These are phyloP conservation scores for Aquilaria sinensis DNA, from an alignment of 345 rosid species.

Conservation along the genomic window DNA sequence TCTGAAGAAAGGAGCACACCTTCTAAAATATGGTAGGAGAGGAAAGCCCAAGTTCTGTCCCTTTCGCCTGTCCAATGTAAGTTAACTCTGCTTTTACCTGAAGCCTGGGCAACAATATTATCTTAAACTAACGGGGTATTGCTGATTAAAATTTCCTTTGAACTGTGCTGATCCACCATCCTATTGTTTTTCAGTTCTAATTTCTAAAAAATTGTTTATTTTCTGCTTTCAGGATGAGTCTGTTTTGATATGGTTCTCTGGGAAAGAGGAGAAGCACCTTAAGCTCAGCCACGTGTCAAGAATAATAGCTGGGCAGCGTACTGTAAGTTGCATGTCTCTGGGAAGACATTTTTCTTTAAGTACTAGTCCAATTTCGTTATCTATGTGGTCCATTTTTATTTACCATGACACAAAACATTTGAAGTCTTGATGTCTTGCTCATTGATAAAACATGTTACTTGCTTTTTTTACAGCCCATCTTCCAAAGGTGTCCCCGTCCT, in stretches of 20 bases:
- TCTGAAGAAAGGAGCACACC: conserved; percentile 86
- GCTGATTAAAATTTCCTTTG: too few relatives aligned
- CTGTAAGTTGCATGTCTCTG: conserved; percentile 54
- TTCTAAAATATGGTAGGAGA: conserved; percentile 96
- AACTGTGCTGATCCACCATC: too few relatives aligned
- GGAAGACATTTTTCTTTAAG: background rate
- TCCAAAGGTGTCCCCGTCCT: conserved; percentile 96
- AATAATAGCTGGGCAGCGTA: conserved; percentile 95
- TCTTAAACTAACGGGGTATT: too few relatives aligned
- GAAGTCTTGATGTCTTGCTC: conserved; percentile 5
- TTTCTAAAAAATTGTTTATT: conserved; percentile 6
- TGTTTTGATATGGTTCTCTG: conserved; percentile 94
- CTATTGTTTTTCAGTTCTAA: background rate
- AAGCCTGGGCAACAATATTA: too few relatives aligned
- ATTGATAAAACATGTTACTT: conserved; percentile 21
- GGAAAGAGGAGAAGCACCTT: conserved; percentile 88
- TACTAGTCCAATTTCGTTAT: background rate
- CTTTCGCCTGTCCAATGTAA: conserved; percentile 95
- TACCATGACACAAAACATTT: conserved; percentile 4
- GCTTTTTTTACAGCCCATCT: conserved; percentile 67
- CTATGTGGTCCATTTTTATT: conserved; percentile 1
- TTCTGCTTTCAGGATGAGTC: conserved; percentile 78
- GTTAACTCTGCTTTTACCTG: conserved; percentile 14
- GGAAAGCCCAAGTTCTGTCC: conserved; percentile 99
- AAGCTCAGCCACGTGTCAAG: conserved; percentile 82